Percentiles rank a stretch among this genome's conserved stretches.
phyloP scores from a whole-genome alignment of 2,329 filamentous ascomycete genomes.

The Colletotrichum aenigma region DNA sequence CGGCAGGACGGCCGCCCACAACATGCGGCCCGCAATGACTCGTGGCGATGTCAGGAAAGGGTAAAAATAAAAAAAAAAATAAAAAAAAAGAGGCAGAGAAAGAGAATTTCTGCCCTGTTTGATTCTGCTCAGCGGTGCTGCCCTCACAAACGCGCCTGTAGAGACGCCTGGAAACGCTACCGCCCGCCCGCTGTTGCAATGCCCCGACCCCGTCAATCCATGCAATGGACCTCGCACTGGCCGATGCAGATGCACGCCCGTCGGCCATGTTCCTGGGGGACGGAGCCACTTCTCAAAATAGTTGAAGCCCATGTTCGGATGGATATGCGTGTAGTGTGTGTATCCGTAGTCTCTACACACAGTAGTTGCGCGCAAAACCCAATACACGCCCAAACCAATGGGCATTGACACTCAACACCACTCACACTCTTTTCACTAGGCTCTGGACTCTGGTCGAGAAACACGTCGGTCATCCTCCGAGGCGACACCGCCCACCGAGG shows the following conservation, averaged over 20 bases:
- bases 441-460: background rate
- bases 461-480: slow-evolving; percentile 10
- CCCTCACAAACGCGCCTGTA: background rate
- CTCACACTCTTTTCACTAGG: background rate
- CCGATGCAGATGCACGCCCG: background rate
- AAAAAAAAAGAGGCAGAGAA: background rate
- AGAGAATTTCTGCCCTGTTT: background rate
- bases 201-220: background rate
- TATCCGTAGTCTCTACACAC: background rate
- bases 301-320: background rate
- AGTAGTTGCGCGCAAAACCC: background rate
- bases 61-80: too few species aligned
- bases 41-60: background rate
- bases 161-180: background rate
- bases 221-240: background rate
- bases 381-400: background rate
- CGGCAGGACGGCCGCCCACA: background rate
- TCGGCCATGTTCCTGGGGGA: slow-evolving; percentile 6
- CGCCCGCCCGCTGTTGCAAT: background rate
- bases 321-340: background rate
- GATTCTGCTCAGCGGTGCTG: background rate
- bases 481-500: background rate
- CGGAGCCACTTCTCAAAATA: background rate
- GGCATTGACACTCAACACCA: background rate
- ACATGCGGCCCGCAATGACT: slow-evolving; percentile 4